Conservation (phyloP, 164 flowering plant species). For the Annona cherimola region DNA sequence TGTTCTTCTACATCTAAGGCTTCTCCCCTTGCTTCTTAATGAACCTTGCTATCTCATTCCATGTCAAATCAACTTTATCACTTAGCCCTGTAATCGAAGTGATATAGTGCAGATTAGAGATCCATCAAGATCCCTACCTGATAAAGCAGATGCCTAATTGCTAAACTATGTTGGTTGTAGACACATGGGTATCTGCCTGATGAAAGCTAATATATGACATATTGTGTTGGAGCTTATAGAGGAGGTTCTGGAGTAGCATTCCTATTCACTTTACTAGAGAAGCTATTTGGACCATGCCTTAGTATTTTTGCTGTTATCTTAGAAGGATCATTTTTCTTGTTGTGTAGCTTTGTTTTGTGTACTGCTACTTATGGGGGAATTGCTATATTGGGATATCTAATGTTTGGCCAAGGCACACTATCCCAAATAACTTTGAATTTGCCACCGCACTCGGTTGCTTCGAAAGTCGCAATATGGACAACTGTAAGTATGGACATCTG, state of each 20-base stretch:
- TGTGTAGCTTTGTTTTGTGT: slow-evolving; percentile 65
- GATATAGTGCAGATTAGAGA: neutral
- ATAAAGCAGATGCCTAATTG: neutral
- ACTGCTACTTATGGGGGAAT: slow-evolving; percentile 61
- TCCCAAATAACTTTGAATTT: slow-evolving; percentile 88
- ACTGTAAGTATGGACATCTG: slow-evolving; percentile 46
- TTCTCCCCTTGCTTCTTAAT: too few relatives aligned
- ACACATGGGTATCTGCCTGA: neutral
- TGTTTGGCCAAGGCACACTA: slow-evolving; percentile 73
- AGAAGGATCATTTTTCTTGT: neutral
- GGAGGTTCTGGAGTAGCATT: neutral
- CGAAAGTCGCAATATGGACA: slow-evolving; percentile 85
- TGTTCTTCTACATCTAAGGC: too few relatives aligned
- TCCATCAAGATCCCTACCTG: neutral
- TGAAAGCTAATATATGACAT: neutral
- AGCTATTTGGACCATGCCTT: neutral
- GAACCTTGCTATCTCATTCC: too few relatives aligned
- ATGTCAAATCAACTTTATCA: too few relatives aligned
- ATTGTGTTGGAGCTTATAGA: neutral
- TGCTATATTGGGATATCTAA: slow-evolving; percentile 73
- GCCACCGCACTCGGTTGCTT: slow-evolving; percentile 49
- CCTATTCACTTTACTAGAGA: neutral
- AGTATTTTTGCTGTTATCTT: neutral
- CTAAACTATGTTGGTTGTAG: neutral
- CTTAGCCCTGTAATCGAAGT: too few relatives aligned